Percentiles rank a stretch among this genome's conserved stretches.
phyloP scores from a whole-genome alignment of 192 early-diverging fungal genomes.

The Coemansia sp. region DNA sequence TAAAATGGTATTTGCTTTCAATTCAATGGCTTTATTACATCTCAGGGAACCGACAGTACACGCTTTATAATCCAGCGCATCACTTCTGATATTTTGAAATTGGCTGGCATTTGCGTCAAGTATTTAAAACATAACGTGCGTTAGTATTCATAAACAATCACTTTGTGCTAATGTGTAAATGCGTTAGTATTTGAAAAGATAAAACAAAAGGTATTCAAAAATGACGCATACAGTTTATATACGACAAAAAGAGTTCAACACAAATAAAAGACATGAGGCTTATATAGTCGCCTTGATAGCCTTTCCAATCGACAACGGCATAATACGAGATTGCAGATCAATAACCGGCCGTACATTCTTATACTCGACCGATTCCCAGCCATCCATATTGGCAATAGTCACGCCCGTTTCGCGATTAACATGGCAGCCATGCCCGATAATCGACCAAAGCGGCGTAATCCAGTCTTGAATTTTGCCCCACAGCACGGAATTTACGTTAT shows the following conservation, averaged over 20 bases:
- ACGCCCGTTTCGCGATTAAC: conserved; percentile 37
- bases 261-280: conserved; percentile 1
- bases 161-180: too few relatives aligned
- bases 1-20: background rate
- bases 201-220: too few relatives aligned
- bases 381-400: conserved; percentile 19
- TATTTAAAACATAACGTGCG: too few relatives aligned
- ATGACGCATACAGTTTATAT: background rate
- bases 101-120: too few relatives aligned
- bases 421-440: conserved; percentile 39
- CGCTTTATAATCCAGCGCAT: too few relatives aligned
- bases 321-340: conserved; percentile 36
- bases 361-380: conserved; percentile 43
- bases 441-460: conserved; percentile 29
- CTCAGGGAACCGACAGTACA: too few relatives aligned
- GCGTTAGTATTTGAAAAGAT: too few relatives aligned
- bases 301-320: conserved; percentile 49
- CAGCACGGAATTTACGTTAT: conserved; percentile 27
- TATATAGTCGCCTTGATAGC: conserved; percentile 29
- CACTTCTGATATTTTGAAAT: too few relatives aligned
- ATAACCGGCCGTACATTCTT: conserved; percentile 35
- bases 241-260: background rate
- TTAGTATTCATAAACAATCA: too few relatives aligned
- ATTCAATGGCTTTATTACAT: too few relatives aligned
- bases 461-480: conserved; percentile 44